These are phyloP conservation scores for Aspergillus bertholletiae DNA, from an alignment of 495 filamentous ascomycete genomes.

Conservation along the genomic window DNA sequence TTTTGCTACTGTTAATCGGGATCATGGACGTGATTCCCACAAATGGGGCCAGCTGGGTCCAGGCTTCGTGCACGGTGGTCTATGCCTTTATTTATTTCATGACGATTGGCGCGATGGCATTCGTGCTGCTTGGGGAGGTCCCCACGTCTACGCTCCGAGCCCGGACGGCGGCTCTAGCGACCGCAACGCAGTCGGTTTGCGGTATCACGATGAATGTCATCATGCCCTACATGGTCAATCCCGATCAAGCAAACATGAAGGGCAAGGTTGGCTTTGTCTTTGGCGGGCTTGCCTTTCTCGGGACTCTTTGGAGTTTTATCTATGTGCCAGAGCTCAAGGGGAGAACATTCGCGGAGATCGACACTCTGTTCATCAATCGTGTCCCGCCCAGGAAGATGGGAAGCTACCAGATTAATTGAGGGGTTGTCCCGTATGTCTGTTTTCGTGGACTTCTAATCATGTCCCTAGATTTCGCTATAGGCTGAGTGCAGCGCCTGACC, in stretches of 20 bases:
- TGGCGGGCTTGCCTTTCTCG: constrained; percentile 47
- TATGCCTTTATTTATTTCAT: constrained; percentile 57
- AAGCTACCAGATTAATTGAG: not conserved
- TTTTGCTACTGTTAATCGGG: constrained; percentile 55
- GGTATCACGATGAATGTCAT: constrained; percentile 60
- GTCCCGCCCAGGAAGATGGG: constrained; percentile 29
- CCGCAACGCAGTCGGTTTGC: constrained; percentile 54
- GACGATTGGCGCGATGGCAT: constrained; percentile 58
- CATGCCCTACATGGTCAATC: constrained; percentile 66
- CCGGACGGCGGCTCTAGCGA: constrained; percentile 60
- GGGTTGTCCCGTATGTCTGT: too few relatives aligned
- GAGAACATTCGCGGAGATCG: constrained; percentile 57
- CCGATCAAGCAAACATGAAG: constrained; percentile 57
- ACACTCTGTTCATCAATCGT: constrained; percentile 34
- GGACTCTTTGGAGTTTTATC: constrained; percentile 44
- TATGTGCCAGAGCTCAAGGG: constrained; percentile 59
- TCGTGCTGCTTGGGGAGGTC: constrained; percentile 59
- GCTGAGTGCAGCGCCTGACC: too few relatives aligned
- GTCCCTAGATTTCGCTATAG: too few relatives aligned
- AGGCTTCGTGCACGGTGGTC: constrained; percentile 50
- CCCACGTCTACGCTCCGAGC: constrained; percentile 53
- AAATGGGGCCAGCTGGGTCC: constrained; percentile 44
- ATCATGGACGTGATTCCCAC: constrained; percentile 56
- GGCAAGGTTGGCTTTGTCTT: constrained; percentile 70
- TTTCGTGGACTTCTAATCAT: too few relatives aligned